Percentiles rank a stretch among this genome's conserved stretches.
These are phyloP conservation scores for Nicotiana paniculata DNA, from an alignment of 257 asterid species.

Conservation along the genomic window DNA sequence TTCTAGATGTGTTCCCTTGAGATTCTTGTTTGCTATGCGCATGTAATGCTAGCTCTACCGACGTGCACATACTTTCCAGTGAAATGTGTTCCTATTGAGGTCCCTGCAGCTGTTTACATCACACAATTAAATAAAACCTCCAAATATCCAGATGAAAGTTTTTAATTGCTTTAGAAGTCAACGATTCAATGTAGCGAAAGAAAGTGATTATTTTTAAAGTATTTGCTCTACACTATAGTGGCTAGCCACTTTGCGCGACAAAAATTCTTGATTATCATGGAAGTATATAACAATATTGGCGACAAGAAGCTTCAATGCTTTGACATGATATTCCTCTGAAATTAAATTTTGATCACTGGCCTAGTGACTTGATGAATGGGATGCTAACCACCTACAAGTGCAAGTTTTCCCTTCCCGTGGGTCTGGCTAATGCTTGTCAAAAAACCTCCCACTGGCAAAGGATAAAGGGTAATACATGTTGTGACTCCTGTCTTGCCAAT, in stretches of 20 bases:
- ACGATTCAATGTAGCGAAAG: slow-evolving; percentile 1
- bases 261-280: neutral
- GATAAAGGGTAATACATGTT: neutral
- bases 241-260: neutral
- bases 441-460: neutral
- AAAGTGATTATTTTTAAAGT: neutral
- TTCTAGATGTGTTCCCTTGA: neutral
- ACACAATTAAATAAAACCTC: neutral
- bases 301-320: neutral
- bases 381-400: neutral
- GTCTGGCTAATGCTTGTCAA: neutral
- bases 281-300: neutral
- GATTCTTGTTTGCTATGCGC: neutral
- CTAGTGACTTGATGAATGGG: neutral
- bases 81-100: neutral
- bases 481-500: neutral
- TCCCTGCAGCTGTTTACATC: neutral
- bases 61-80: neutral
- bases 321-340: neutral
- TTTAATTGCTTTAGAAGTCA: neutral
- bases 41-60: neutral
- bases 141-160: neutral
- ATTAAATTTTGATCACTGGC: neutral
- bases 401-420: neutral
- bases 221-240: neutral